Evolutionary conservation across 257 asterid species (phyloP).

Genomic region (Solanum ahanhuiri): DNA sequence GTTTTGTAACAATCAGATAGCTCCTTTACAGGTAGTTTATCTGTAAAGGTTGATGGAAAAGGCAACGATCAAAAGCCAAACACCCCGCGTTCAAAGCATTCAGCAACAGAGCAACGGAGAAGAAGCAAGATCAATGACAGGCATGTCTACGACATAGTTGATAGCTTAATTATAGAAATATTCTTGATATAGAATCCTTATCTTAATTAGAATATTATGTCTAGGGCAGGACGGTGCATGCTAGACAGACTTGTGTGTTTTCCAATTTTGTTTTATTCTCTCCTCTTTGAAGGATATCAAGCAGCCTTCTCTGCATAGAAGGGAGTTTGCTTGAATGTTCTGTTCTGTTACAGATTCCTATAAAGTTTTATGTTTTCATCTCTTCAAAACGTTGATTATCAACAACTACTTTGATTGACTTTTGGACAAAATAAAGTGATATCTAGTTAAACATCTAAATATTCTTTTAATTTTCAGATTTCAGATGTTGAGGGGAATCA

Average conservation of each 20-base stretch:
- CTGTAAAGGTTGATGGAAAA: constrained; percentile 64
- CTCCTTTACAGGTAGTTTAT: constrained; percentile 36
- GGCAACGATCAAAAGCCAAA: constrained; percentile 62
- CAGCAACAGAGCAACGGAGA: constrained; percentile 98
- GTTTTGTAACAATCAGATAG: not conserved
- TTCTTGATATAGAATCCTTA: not conserved
- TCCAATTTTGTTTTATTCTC: not conserved
- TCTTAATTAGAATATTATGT: not conserved
- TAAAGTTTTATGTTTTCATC: not conserved
- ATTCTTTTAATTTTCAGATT: constrained; percentile 38
- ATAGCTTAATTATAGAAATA: not conserved
- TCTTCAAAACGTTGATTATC: not conserved
- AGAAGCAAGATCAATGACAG: constrained; percentile 98
- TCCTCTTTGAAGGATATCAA: not conserved
- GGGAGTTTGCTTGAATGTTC: not conserved
- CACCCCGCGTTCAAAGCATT: constrained; percentile 95
- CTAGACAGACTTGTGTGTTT: not conserved
- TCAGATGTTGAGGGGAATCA: constrained; percentile 76
- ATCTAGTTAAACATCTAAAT: not conserved
- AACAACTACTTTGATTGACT: not conserved
- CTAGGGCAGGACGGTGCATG: not conserved
- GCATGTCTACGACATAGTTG: constrained; percentile 24
- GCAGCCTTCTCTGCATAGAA: not conserved
- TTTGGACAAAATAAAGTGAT: not conserved
- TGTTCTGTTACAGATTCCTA: not conserved